phyloP scores from a whole-genome alignment of 1,139 yeast genomes.

The Kodamaea sp. region DNA sequence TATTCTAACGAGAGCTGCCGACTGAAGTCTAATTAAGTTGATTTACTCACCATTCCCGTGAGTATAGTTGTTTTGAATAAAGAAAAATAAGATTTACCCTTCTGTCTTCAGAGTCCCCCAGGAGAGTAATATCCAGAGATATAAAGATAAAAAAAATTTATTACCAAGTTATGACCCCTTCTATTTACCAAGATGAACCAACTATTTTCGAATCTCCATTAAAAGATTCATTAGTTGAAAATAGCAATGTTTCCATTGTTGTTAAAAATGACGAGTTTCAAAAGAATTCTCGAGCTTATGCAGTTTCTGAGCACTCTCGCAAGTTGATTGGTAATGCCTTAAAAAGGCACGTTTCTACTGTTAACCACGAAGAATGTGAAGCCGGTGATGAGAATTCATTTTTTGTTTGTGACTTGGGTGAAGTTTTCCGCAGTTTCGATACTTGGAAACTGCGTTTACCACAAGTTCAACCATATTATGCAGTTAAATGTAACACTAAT shows the following conservation, averaged over 20 bases:
- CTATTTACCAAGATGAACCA: conserved; percentile 16
- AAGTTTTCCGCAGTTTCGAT: conserved; percentile 55
- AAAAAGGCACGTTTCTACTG: conserved; percentile 34
- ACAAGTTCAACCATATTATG: conserved; percentile 77
- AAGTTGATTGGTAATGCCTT: conserved; percentile 36
- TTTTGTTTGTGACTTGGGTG: conserved; percentile 82
- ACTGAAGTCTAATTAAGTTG: conserved; percentile 33
- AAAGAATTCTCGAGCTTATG: too few relatives aligned
- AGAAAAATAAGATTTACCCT: conserved; percentile 2
- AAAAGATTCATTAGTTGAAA: conserved; percentile 9
- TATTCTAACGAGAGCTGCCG: conserved; percentile 47
- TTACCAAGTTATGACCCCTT: not conserved
- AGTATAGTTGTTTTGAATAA: conserved; percentile 16
- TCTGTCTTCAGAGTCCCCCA: conserved; percentile 16
- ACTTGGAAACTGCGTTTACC: conserved; percentile 69
- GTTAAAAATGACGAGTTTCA: not conserved
- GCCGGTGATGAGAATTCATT: conserved; percentile 86
- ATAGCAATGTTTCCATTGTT: too few relatives aligned
- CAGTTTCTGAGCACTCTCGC: too few relatives aligned
- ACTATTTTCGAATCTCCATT: conserved; percentile 9
- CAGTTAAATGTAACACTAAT: conserved; percentile 92
- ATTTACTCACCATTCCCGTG: conserved; percentile 31
- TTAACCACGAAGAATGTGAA: conserved; percentile 60
- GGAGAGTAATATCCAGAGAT: conserved; percentile 5
- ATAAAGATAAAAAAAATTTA: too few relatives aligned